Percentiles rank a stretch among this genome's conserved stretches.
Evolutionary conservation across 148 eudicot genomes (phyloP).

Genomic region (Gaultheria prostrata): DNA sequence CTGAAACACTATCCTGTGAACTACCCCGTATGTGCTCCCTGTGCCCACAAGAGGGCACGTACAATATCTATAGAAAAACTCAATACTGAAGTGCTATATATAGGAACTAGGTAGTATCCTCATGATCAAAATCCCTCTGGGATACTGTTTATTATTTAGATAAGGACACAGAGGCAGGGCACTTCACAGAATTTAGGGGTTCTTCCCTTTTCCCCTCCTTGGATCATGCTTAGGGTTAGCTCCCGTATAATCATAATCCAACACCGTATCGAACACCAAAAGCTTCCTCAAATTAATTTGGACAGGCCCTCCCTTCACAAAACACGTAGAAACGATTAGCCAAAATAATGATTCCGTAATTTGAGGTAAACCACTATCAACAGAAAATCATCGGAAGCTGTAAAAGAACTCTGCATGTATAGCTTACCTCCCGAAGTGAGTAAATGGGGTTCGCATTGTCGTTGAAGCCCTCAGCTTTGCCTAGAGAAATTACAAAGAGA

Average conservation of each 20-base stretch:
- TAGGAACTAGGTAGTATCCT: slow-evolving; percentile 8
- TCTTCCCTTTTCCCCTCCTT: slow-evolving; percentile 56
- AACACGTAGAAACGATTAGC: not conserved
- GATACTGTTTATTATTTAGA: not conserved
- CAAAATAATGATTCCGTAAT: not conserved
- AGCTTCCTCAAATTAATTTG: slow-evolving; percentile 56
- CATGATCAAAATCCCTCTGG: slow-evolving; percentile 13
- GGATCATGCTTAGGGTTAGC: slow-evolving; percentile 88
- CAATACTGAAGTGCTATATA: not conserved
- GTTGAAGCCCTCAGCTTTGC: slow-evolving; percentile 21
- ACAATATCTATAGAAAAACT: not conserved
- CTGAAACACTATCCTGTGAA: slow-evolving; percentile 12
- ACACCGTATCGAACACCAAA: slow-evolving; percentile 37
- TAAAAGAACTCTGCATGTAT: not conserved
- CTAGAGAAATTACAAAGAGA: slow-evolving; percentile 21
- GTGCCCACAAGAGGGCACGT: slow-evolving; percentile 7
- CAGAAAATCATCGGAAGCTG: not conserved
- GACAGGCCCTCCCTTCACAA: slow-evolving; percentile 29
- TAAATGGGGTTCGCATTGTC: slow-evolving; percentile 2
- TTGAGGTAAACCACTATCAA: not conserved
- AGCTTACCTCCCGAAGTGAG: slow-evolving; percentile 38
- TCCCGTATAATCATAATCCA: slow-evolving; percentile 86
- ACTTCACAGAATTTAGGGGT: slow-evolving; percentile 27
- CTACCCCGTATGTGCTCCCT: not conserved
- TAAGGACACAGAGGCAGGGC: not conserved